Evolutionary conservation across 306 rosid species (phyloP), one percentile per base, ranked within the genome.

Genomic region (Ormosia semicastrata): DNA sequence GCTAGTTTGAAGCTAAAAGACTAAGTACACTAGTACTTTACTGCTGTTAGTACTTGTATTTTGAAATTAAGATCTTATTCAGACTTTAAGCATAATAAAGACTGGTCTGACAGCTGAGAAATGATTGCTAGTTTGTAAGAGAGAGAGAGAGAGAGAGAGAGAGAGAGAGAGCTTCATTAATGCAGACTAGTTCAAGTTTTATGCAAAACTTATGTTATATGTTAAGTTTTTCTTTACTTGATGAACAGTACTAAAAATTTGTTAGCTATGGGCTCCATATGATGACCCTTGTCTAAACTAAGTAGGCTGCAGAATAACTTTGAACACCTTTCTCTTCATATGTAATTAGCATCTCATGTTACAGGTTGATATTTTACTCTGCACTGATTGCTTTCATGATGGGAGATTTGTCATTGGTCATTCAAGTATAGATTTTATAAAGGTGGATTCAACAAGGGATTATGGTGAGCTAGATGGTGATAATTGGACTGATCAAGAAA

Each of bases 401-500:
- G 99, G 99, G 65, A 93, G 91, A 82, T 92, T 86, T 76, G 94
- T 96, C 65, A 71, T 71, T 67, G 97, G 99, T 79, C 99, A 96
- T 86, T 93, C 98, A 57, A 96, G 94, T 85, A 71, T 93, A 81
- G 98, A 96, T 83, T 93, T 96, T 83, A 37, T 84, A 40, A 84
- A 90, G 83, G 78, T 86, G 79, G 94, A 93, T 88, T 85, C 90
- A 8, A 66, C 93, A 37, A 88, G 90, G 75, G 97, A 92, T 85
- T 93, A 89, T 84, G 88, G 86, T 77, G 98, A 93, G 82, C 80
- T 79, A 77, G 99, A 96, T 73, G 93, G 97, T 67, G 97, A 96
- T 79, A 92, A 62, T 83, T 96, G 99, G 99, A 93, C 92, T 64
- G 98, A 92, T 90, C 99, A 96, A 87, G 98, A 96, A 89, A 96